Percentiles rank a stretch among this genome's conserved stretches.
phyloP scores from a whole-genome alignment of 768 basidiomycete species.

The Hebeloma cylindrosporum region DNA sequence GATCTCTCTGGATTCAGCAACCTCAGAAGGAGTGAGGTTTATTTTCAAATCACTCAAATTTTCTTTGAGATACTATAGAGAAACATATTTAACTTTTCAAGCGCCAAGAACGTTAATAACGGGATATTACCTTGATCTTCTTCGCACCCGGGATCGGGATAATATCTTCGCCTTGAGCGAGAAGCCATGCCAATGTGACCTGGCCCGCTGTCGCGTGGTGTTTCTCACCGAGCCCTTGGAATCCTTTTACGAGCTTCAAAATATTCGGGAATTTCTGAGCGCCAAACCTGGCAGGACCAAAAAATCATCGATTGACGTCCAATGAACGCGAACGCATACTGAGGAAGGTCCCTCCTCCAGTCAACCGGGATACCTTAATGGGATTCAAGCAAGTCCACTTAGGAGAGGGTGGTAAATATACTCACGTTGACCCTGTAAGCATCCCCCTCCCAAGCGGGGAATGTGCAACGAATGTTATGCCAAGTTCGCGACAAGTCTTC shows the following conservation, averaged over 20 bases:
- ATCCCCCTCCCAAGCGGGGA: conserved; percentile 53
- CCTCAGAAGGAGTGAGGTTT: conserved; percentile 35
- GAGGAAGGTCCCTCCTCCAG: conserved; percentile 35
- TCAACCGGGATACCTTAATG: conserved; percentile 40
- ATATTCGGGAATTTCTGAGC: conserved; percentile 49
- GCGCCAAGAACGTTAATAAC: not conserved
- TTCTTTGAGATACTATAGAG: conserved; percentile 40
- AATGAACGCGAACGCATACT: conserved; percentile 20
- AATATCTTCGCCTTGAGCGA: conserved; percentile 46
- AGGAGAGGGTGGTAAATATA: too few species aligned
- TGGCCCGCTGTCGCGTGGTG: conserved; percentile 46
- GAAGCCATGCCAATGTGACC: conserved; percentile 50
- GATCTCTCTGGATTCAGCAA: conserved; percentile 35
- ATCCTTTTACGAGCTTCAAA: conserved; percentile 39
- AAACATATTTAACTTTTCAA: not conserved
- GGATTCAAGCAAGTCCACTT: too few species aligned
- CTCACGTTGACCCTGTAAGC: conserved; percentile 47
- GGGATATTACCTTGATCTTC: conserved; percentile 22
- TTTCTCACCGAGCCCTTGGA: conserved; percentile 37
- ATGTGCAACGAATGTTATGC: conserved; percentile 50
- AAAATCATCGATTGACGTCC: not conserved
- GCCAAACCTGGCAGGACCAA: conserved; percentile 25
- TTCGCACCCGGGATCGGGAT: conserved; percentile 51
- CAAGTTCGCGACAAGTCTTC: conserved; percentile 46
- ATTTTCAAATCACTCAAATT: conserved; percentile 39